Percentiles rank a stretch among this genome's conserved stretches.
These are phyloP conservation scores for Scutellaria barbata DNA, from an alignment of 257 asterid genomes.

Conservation along the genomic window DNA sequence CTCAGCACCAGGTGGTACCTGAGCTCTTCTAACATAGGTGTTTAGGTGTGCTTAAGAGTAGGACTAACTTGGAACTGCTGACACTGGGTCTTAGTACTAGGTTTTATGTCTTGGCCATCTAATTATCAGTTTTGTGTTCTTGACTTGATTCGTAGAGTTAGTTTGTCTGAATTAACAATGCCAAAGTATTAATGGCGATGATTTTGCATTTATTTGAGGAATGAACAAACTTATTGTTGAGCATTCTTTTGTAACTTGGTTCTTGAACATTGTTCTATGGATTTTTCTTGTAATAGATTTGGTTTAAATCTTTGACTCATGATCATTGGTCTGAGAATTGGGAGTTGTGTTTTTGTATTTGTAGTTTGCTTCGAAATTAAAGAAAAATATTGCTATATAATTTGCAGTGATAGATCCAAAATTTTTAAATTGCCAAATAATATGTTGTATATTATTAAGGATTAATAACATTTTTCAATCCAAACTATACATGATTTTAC, in stretches of 20 bases:
- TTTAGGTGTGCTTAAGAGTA: not conserved
- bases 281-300: conserved; percentile 16
- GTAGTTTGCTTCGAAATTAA: no score
- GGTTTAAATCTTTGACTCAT: no score
- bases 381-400: no score
- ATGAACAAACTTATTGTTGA: not conserved
- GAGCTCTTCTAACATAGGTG: conserved; percentile 1
- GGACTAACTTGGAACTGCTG: conserved; percentile 38
- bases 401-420: no score
- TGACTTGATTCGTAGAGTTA: conserved; percentile 6
- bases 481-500: no score
- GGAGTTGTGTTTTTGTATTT: no score
- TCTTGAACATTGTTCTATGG: conserved; percentile 12
- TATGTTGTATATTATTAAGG: no score
- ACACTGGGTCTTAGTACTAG: conserved; percentile 28
- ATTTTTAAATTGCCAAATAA: no score
- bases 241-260: conserved; percentile 29
- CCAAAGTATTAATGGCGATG: not conserved
- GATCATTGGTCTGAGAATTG: no score
- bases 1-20: conserved; percentile 27
- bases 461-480: no score
- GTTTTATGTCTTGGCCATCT: conserved; percentile 7
- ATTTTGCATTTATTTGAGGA: not conserved
- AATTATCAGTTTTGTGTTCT: not conserved
- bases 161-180: not conserved